These are phyloP conservation scores for Kwoniella sp. DNA, from an alignment of 768 basidiomycete species.

Conservation along the genomic window DNA sequence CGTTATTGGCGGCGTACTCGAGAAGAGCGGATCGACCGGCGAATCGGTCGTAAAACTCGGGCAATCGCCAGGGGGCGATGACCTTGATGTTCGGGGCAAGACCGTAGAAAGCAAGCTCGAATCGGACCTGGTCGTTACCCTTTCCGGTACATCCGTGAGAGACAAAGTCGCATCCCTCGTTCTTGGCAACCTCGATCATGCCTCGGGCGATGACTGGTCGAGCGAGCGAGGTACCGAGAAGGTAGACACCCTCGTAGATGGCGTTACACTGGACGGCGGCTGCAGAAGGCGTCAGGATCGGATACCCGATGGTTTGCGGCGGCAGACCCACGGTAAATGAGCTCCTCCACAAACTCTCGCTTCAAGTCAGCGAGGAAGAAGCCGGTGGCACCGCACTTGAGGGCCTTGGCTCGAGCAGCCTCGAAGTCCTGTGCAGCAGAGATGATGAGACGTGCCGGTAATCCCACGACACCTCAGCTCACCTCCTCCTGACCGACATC, in stretches of 20 bases:
- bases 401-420: conserved; percentile 82
- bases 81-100: conserved; percentile 98
- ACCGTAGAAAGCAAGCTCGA: conserved; percentile 98
- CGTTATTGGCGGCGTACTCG: conserved; percentile 76
- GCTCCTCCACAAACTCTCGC: conserved; percentile 88
- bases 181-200: conserved; percentile 89
- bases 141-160: conserved; percentile 99
- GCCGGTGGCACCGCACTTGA: conserved; percentile 88
- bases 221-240: conserved; percentile 94
- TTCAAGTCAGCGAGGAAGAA: conserved; percentile 94
- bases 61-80: conserved; percentile 95
- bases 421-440: conserved; percentile 68
- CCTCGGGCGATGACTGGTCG: conserved; percentile 98
- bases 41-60: conserved; percentile 97
- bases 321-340: conserved; percentile 68
- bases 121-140: conserved; percentile 99
- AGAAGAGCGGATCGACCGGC: conserved; percentile 91
- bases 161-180: conserved; percentile 93
- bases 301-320: not conserved
- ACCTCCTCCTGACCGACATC: conserved; percentile 52
- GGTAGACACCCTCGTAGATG: conserved; percentile 99
- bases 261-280: conserved; percentile 94
- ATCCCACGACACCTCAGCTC: not conserved
- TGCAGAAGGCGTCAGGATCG: not conserved
- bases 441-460: not conserved